These are phyloP conservation scores for Amauroascus verrucosus DNA, from an alignment of 2,329 filamentous ascomycete species.

Conservation along the genomic window DNA sequence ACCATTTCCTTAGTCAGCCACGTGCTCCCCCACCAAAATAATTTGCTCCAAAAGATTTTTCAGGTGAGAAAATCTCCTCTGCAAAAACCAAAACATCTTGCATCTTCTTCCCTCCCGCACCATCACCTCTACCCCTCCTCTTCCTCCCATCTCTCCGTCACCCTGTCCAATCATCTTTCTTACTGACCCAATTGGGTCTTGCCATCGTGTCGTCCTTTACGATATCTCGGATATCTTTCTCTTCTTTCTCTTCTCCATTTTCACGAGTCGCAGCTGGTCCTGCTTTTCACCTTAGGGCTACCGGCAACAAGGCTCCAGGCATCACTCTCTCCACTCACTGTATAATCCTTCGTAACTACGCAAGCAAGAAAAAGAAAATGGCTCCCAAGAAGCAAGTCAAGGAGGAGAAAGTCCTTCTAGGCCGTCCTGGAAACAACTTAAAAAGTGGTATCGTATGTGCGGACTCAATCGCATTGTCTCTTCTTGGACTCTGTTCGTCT, in stretches of 20 bases:
- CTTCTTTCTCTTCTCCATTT: conserved; percentile 25
- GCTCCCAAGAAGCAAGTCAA: conserved; percentile 85
- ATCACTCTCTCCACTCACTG: conserved; percentile 6
- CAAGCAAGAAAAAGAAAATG: conserved; percentile 61
- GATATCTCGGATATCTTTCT: conserved; percentile 30
- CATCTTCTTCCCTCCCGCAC: neutral
- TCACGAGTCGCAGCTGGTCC: conserved; percentile 50
- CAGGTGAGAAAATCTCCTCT: neutral
- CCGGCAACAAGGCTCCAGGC: conserved; percentile 4
- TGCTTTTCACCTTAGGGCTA: conserved; percentile 40
- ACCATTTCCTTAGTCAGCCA: neutral
- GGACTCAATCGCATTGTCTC: conserved; percentile 32
- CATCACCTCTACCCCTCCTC: neutral
- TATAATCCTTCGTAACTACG: conserved; percentile 34
- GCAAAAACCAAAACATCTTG: neutral
- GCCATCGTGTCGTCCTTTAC: conserved; percentile 18
- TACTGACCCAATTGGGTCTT: neutral
- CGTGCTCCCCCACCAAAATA: no score
- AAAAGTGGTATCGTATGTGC: conserved; percentile 96
- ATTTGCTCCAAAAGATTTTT: neutral
- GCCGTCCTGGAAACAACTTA: conserved; percentile 91
- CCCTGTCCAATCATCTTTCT: neutral
- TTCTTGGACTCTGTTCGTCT: conserved; percentile 18
- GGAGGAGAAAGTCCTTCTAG: conserved; percentile 93
- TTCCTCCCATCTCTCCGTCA: neutral